Evolutionary conservation across 129 eudicot species (phyloP), one percentile per base, ranked within the genome.

Genomic region (Erigeron canadensis): DNA sequence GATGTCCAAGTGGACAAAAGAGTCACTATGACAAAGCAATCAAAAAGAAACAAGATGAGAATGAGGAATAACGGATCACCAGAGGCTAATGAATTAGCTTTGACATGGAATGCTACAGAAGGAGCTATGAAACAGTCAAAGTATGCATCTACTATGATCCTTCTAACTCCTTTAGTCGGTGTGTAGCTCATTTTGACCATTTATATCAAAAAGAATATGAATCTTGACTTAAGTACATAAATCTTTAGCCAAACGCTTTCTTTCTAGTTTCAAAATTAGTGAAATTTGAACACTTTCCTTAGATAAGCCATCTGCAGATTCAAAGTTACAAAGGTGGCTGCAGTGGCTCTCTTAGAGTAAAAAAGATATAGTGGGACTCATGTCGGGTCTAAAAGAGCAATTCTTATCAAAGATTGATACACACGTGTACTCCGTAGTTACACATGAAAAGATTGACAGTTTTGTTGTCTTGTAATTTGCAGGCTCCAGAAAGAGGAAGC

Each of bases 1-100:
- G 99, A 94, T 80, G 99, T 94, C 10, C 96, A 90, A 81, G 96
- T 90, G 58, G 99, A 94, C 74, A 88, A 84, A 80, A 89, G 92
- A 60, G 74, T 76, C 53, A 80, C 85, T 38, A 48, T 79, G 16
- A 69, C 83, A 2, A 67, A 70, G 66, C 75, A 61, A 54, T 78
- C 89, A 58, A 79, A 73, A 80, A 81, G 84, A 75, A 79, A 76
- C 10, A 65, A 70, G 23, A 65, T 21, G 19, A 84, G 77, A 71
- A 57, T 23, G 75, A 71, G 53, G 47, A 68, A 46, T 69, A 89
- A 81, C 39, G 68, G 53, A 45, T 68, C 74, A 40, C 65, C 75
- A 10, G 84, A 79, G 70, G 74, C 69, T 39, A 75, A 77, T 6
- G 88, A 79, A 23, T 57, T 74, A 37, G 68, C 79, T 74, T 68